Evolutionary conservation across 768 basidiomycete species (phyloP).

Genomic region (Lactarius deliciosus): DNA sequence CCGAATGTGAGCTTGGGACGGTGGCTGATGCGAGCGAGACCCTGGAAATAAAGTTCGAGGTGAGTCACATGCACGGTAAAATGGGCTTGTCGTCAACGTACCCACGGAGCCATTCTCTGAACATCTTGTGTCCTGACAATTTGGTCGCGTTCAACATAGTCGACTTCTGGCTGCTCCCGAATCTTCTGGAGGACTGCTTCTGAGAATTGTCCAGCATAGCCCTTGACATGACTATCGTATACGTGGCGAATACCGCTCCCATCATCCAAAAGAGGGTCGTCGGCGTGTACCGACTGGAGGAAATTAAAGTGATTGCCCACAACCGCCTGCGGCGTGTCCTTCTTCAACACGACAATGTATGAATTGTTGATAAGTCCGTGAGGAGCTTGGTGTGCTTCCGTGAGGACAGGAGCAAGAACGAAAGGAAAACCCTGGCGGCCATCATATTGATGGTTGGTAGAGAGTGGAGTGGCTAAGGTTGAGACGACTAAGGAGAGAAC

Average conservation of each 20-base stretch:
- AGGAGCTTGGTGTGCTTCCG: conserved; percentile 52
- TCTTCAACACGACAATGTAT: conserved; percentile 92
- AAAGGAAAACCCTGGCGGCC: conserved; percentile 45
- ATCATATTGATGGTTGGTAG: conserved; percentile 40
- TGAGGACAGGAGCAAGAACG: conserved; percentile 55
- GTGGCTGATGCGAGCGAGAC: conserved; percentile 94
- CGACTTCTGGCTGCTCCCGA: conserved; percentile 83
- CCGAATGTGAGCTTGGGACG: conserved; percentile 67
- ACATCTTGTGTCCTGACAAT: conserved; percentile 73
- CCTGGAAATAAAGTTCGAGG: conserved; percentile 49
- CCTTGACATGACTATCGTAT: conserved; percentile 70
- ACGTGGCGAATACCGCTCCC: conserved; percentile 67
- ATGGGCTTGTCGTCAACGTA: conserved; percentile 41
- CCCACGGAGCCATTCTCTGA: conserved; percentile 85
- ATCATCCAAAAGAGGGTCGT: conserved; percentile 51
- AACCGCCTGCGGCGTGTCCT: conserved; percentile 53
- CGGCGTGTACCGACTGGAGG: conserved; percentile 60
- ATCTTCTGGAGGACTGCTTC: conserved; percentile 68
- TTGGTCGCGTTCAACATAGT: conserved; percentile 92
- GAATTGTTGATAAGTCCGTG: conserved; percentile 81
- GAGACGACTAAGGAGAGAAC: conserved; percentile 41
- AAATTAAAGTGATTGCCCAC: conserved; percentile 79
- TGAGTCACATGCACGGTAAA: conserved; percentile 22
- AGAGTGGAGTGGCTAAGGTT: conserved; percentile 46
- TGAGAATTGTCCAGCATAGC: conserved; percentile 82